Conservation (phyloP, 345 rosid species). For the Brassica nigra region DNA sequence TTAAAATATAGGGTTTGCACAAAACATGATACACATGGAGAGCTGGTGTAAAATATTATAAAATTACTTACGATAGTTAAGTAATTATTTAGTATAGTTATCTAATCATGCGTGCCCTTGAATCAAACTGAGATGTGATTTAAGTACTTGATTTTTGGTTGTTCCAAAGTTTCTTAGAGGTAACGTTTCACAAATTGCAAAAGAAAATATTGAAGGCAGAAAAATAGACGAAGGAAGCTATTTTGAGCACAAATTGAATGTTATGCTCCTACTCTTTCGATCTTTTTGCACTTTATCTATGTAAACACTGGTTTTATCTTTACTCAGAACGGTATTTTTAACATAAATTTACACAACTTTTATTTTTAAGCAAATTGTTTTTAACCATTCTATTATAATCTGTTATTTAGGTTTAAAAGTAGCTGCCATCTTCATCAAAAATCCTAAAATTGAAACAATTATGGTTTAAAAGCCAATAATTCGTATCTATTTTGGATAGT, state of each 20-base stretch:
- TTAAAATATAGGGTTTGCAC: slow-evolving; percentile 28
- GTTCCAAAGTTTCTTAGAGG: slow-evolving; percentile 41
- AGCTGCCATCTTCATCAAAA: background rate
- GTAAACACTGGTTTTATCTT: background rate
- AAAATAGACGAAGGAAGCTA: background rate
- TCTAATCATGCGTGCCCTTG: slow-evolving; percentile 33
- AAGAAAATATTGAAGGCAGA: background rate
- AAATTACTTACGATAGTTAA: slow-evolving; percentile 3
- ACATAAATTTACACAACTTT: background rate
- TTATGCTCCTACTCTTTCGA: background rate
- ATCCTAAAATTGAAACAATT: background rate
- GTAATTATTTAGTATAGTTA: slow-evolving; percentile 19
- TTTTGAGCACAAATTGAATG: background rate
- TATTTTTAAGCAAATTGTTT: background rate
- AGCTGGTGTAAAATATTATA: slow-evolving; percentile 21
- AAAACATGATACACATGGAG: slow-evolving; percentile 44
- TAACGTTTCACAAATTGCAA: slow-evolving; percentile 36
- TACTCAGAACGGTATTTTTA: background rate
- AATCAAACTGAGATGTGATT: slow-evolving; percentile 40
- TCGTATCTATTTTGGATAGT: background rate
- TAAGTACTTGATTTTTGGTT: slow-evolving; percentile 32
- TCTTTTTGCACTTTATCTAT: background rate
- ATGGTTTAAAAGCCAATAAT: background rate
- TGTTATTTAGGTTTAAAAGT: background rate
- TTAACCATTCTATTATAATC: background rate